Evolutionary conservation across 352 stramenopile species (phyloP).

Genomic region (Phytopythium oedochilum): DNA sequence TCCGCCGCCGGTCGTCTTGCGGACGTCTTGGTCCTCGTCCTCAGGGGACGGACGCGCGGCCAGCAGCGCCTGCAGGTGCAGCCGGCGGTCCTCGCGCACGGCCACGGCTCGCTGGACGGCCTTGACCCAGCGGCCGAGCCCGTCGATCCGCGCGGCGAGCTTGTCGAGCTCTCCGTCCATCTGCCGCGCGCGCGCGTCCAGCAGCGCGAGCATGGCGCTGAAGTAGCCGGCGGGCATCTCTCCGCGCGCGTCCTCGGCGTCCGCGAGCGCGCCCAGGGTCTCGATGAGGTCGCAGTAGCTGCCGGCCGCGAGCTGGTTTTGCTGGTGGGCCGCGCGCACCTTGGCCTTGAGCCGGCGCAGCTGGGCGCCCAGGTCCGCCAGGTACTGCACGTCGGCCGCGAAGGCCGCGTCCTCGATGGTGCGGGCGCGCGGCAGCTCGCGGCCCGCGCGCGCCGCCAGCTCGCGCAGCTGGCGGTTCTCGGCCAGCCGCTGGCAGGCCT

Average conservation of each 20-base stretch:
- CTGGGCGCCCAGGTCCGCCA: constrained; percentile 52
- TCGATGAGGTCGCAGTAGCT: constrained; percentile 84
- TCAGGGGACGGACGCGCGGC: constrained; percentile 22
- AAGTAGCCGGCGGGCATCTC: constrained; percentile 67
- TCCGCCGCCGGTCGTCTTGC: not conserved
- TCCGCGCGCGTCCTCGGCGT: constrained; percentile 60
- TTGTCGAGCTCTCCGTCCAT: constrained; percentile 68
- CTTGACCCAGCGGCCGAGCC: constrained; percentile 72
- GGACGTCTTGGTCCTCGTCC: no score
- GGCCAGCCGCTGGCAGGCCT: constrained; percentile 75
- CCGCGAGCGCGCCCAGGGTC: constrained; percentile 54
- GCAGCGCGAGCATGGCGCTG: constrained; percentile 45
- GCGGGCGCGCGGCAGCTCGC: constrained; percentile 30
- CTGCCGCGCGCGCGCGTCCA: constrained; percentile 72
- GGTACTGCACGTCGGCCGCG: constrained; percentile 55
- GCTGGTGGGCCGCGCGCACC: constrained; percentile 45
- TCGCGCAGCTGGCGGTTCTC: constrained; percentile 73
- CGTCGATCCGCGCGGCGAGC: constrained; percentile 60
- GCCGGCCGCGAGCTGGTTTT: constrained; percentile 69
- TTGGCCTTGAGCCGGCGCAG: constrained; percentile 64
- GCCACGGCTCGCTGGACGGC: constrained; percentile 64
- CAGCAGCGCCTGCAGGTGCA: constrained; percentile 74
- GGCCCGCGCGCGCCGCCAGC: constrained; percentile 48
- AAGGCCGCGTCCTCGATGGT: constrained; percentile 73
- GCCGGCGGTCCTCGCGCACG: constrained; percentile 74